Evolutionary conservation across 1,139 yeast genomes (phyloP).

Genomic region (Debaryomyces psychrophilus): DNA sequence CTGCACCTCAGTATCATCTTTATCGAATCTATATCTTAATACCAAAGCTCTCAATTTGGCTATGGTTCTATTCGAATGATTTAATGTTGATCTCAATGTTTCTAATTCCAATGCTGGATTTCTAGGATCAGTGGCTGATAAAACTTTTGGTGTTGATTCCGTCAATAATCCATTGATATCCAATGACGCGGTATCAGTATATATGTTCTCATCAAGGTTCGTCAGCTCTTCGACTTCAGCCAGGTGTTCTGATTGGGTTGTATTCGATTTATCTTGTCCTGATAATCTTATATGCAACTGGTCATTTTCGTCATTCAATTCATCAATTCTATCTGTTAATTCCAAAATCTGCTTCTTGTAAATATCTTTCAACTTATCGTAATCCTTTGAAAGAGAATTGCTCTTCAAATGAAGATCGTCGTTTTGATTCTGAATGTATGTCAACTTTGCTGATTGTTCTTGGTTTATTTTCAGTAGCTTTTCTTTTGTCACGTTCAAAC

Average conservation of each 20-base stretch:
- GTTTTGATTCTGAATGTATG: slow-evolving; percentile 42
- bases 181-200: slow-evolving; percentile 18
- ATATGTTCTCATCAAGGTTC: slow-evolving; percentile 24
- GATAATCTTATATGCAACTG: slow-evolving; percentile 43
- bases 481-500: slow-evolving; percentile 31
- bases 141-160: slow-evolving; percentile 32
- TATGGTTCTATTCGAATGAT: slow-evolving; percentile 65
- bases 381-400: slow-evolving; percentile 39
- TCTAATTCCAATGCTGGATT: slow-evolving; percentile 65
- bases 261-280: background rate
- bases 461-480: slow-evolving; percentile 33
- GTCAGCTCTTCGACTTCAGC: background rate
- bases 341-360: slow-evolving; percentile 47
- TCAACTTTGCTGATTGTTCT: slow-evolving; percentile 37
- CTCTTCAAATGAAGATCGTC: slow-evolving; percentile 53
- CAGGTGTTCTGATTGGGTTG: background rate
- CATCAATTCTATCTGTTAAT: slow-evolving; percentile 53
- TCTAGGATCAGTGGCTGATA: slow-evolving; percentile 44
- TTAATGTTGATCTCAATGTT: slow-evolving; percentile 65
- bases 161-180: slow-evolving; percentile 41
- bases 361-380: slow-evolving; percentile 35
- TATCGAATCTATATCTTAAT: slow-evolving; percentile 38
- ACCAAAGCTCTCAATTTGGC: slow-evolving; percentile 55
- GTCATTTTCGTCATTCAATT: slow-evolving; percentile 68
- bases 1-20: slow-evolving; percentile 15